Percentiles rank a stretch among this genome's conserved stretches.
These are phyloP conservation scores for Adenanthera pavonina DNA, from an alignment of 306 rosid genomes.

Conservation along the genomic window DNA sequence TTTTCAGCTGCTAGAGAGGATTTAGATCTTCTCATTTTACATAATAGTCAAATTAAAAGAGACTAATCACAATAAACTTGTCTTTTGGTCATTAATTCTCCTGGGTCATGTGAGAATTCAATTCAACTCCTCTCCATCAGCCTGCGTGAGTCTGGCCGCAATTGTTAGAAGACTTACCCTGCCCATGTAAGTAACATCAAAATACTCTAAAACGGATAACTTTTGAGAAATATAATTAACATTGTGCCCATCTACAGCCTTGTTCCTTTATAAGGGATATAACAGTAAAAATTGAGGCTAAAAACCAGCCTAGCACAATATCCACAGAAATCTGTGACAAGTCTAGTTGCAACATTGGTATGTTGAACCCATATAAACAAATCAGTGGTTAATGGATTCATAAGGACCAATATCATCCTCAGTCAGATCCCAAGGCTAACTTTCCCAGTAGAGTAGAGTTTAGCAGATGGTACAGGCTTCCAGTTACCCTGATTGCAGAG, in stretches of 20 bases:
- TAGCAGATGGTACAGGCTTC: constrained; percentile 1
- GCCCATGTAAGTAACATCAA: constrained; percentile 13
- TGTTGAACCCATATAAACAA: constrained; percentile 3
- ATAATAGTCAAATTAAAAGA: not conserved
- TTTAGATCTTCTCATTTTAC: not conserved
- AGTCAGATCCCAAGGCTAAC: not conserved
- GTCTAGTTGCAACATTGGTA: not conserved
- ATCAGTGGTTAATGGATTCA: not conserved
- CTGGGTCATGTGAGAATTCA: too few relatives aligned
- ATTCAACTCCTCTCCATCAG: too few relatives aligned
- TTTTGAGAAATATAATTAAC: constrained; percentile 1
- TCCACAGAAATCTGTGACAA: not conserved
- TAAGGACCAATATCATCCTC: not conserved
- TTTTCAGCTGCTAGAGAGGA: not conserved
- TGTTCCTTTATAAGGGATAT: not conserved
- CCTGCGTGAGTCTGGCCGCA: not conserved
- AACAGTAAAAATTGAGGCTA: not conserved
- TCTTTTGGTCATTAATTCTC: too few relatives aligned
- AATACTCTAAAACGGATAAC: constrained; percentile 18
- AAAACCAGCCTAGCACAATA: not conserved
- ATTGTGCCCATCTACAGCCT: constrained; percentile 27
- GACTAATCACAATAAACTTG: too few relatives aligned
- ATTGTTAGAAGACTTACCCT: not conserved
- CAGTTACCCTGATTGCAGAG: not conserved
- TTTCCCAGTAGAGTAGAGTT: constrained; percentile 3